phyloP scores from a whole-genome alignment of 1,284 basidiomycete species.

The Leccinum subfulvum region DNA sequence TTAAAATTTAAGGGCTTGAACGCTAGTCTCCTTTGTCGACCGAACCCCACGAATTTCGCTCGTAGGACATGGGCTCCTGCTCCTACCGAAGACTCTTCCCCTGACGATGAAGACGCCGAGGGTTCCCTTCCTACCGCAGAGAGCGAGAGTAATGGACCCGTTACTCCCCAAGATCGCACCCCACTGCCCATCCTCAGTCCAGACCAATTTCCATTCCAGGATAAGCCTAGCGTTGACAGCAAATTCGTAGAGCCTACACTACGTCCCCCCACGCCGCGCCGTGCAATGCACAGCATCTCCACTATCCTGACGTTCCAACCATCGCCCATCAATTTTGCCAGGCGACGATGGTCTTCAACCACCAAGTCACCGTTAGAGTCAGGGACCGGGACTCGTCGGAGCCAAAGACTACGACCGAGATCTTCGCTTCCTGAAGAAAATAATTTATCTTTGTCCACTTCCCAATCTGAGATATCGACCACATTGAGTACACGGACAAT shows the following conservation, averaged over 20 bases:
- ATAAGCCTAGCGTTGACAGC: constrained; percentile 16
- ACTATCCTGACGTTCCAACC: constrained; percentile 45
- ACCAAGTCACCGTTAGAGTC: constrained; percentile 33
- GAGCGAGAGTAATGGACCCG: constrained; percentile 46
- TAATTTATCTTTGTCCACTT: constrained; percentile 31
- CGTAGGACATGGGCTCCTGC: constrained; percentile 38
- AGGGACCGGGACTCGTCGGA: constrained; percentile 31
- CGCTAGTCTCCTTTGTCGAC: constrained; percentile 34
- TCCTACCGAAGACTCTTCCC: constrained; percentile 29
- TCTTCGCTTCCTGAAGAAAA: constrained; percentile 31
- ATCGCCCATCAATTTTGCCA: constrained; percentile 53
- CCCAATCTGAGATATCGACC: constrained; percentile 33
- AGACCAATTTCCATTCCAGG: constrained; percentile 29
- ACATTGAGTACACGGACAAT: constrained; percentile 32
- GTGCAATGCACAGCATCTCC: constrained; percentile 19
- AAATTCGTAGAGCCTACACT: constrained; percentile 26
- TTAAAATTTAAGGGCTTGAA: constrained; percentile 35
- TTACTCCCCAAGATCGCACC: constrained; percentile 47
- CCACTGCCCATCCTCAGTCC: constrained; percentile 35
- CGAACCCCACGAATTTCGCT: constrained; percentile 34
- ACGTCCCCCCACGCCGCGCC: constrained; percentile 27
- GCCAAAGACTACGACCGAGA: constrained; percentile 36
- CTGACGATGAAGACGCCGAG: constrained; percentile 36
- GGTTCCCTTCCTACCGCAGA: constrained; percentile 45
- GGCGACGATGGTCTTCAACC: constrained; percentile 49